Evolutionary conservation across 495 filamentous ascomycete species (phyloP).

Genomic region (Trichoderma orchidacearum): DNA sequence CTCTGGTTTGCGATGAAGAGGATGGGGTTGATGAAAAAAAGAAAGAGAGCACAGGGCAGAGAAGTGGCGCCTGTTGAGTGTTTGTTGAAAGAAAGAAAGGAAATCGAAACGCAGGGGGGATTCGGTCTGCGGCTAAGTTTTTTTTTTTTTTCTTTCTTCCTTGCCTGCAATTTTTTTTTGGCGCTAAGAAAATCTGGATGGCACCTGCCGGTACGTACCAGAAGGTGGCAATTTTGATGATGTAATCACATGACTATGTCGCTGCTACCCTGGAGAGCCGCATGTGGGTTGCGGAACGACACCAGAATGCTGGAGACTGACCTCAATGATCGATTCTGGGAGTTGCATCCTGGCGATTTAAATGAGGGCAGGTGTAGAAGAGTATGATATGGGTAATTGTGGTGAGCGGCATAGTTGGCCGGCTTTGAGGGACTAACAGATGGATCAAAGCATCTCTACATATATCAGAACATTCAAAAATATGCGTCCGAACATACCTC

Average conservation of each 20-base stretch:
- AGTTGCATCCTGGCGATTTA: too few species aligned
- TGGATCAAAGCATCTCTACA: too few species aligned
- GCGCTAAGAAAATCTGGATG: conserved; percentile 5
- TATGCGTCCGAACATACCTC: too few species aligned
- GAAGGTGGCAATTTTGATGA: neutral
- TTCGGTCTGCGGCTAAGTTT: conserved; percentile 4
- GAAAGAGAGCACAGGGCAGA: conserved; percentile 8
- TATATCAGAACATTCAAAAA: too few species aligned
- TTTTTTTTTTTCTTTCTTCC: conserved; percentile 5
- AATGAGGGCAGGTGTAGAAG: too few species aligned
- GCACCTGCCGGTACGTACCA: conserved; percentile 5
- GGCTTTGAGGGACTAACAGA: too few species aligned
- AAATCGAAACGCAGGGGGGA: conserved; percentile 7
- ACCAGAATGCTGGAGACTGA: too few species aligned
- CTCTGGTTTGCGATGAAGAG: conserved; percentile 7
- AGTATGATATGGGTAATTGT: too few species aligned
- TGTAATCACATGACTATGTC: neutral
- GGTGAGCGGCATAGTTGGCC: too few species aligned
- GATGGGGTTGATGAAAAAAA: conserved; percentile 5
- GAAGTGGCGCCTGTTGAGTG: conserved; percentile 4
- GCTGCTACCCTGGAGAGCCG: neutral
- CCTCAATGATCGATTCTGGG: too few species aligned
- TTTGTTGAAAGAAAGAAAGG: conserved; percentile 6
- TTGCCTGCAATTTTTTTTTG: conserved; percentile 8
- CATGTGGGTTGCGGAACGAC: too few species aligned